Evolutionary conservation across 2,329 filamentous ascomycete species (phyloP).

Genomic region (Triangularia verruculosa): DNA sequence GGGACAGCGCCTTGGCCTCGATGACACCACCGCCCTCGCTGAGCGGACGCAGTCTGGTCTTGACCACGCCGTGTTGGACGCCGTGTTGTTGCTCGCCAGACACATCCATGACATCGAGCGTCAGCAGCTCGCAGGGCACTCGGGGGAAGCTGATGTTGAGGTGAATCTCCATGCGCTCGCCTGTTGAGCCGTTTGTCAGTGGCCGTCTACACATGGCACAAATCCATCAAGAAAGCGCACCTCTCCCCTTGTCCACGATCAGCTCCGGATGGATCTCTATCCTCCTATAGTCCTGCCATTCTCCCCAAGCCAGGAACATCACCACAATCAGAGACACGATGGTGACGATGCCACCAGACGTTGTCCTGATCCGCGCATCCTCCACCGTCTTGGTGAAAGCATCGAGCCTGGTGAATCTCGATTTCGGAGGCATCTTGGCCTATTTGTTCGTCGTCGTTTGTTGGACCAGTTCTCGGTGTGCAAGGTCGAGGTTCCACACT

Average conservation of each 20-base stretch:
- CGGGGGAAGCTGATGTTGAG: slow-evolving; percentile 95
- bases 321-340: slow-evolving; percentile 87
- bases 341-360: slow-evolving; percentile 91
- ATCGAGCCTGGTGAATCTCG: slow-evolving; percentile 92
- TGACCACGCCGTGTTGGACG: slow-evolving; percentile 87
- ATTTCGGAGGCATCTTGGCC: slow-evolving; percentile 75
- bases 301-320: slow-evolving; percentile 84
- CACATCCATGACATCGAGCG: slow-evolving; percentile 98
- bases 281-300: slow-evolving; percentile 91
- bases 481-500: slow-evolving; percentile 11
- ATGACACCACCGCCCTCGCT: slow-evolving; percentile 74
- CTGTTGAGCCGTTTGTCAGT: slow-evolving; percentile 40
- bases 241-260: slow-evolving; percentile 94
- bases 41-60: slow-evolving; percentile 74
- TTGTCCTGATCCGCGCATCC: slow-evolving; percentile 93
- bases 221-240: slow-evolving; percentile 43
- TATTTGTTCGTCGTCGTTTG: slow-evolving; percentile 15
- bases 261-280: slow-evolving; percentile 87
- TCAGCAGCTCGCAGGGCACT: slow-evolving; percentile 91
- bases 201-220: slow-evolving; percentile 17
- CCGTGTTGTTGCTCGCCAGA: slow-evolving; percentile 95
- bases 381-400: slow-evolving; percentile 99
- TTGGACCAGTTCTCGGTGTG: slow-evolving; percentile 2
- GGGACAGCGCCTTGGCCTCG: slow-evolving; percentile 63
- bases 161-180: slow-evolving; percentile 98